These are phyloP conservation scores for Annulohypoxylon stygium DNA, from an alignment of 495 filamentous ascomycete species.

Conservation along the genomic window DNA sequence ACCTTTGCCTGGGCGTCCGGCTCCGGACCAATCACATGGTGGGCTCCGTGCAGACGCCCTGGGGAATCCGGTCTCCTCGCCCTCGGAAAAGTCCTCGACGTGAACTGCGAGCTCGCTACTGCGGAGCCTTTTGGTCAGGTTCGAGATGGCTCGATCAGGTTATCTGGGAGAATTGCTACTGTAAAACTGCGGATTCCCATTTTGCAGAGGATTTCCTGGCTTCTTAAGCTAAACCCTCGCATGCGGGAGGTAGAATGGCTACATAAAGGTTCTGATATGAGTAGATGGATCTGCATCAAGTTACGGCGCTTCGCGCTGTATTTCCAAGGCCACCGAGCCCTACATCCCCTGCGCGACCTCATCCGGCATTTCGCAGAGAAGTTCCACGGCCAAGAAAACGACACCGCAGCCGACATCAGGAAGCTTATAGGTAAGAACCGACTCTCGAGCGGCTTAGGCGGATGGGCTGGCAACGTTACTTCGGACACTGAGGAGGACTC, in stretches of 20 bases:
- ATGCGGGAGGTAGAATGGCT: background rate
- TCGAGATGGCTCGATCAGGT: background rate
- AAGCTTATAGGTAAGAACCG: background rate
- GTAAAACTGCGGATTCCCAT: background rate
- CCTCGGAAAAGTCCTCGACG: background rate
- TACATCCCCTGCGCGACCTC: background rate
- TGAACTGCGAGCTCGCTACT: background rate
- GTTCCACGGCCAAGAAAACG: background rate
- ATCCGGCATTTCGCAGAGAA: background rate
- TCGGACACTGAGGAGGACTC: conserved; percentile 4
- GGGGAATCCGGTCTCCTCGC: background rate
- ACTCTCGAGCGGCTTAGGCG: background rate
- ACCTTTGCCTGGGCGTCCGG: conserved; percentile 4
- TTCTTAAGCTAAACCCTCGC: background rate
- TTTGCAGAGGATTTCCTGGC: background rate
- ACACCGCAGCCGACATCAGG: background rate
- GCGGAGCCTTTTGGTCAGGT: conserved; percentile 3
- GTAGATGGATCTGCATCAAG: background rate
- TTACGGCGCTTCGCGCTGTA: background rate
- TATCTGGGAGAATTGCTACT: conserved; percentile 3
- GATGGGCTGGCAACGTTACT: background rate
- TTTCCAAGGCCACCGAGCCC: background rate
- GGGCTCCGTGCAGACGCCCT: background rate
- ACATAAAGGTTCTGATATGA: background rate
- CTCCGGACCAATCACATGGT: background rate